Base-by-base conservation (phyloP, 2,329 filamentous ascomycete species). In the Knoxdaviesia proteae region DNA sequence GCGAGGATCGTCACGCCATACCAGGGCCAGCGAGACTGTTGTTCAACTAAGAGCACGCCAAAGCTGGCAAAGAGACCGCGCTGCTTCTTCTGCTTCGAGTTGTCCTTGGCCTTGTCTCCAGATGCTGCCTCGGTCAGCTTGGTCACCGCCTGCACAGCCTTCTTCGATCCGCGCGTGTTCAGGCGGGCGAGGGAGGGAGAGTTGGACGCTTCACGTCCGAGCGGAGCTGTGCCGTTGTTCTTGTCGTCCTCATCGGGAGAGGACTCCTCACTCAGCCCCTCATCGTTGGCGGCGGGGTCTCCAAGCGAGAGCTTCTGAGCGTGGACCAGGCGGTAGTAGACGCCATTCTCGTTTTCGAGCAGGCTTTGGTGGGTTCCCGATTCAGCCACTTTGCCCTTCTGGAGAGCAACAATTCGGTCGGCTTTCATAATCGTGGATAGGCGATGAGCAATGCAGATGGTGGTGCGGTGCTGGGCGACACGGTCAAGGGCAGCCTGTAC, bases 391-490 rank as follows among this genome's bases (percentile, higher is more conserved):
- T 67, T 60, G 2, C 84, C 84, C 50, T 78, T 71, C 40, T 78
- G 68, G 49, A 80, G 58, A 3, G 80, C 74, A 4, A 79, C 58
- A 33, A 80, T 79, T 39, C 72, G 67, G 49, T 80, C 71, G 0
- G 76, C 75, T 39, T 69, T 61, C 45, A 63, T 64, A 42, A 74
- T 69, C 0, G 69, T 74, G 0, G 65, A 64, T 1, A 76, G 57
- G 5, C 68, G 58, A 54, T 76, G 71, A 0, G 76, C 75, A 42
- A 80, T 74, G 6, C 74, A 63, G 32, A 81, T 71, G 0, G 73
- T 79, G 0, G 76, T 80, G 5, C 74, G 61, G 34, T 66, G 63
- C 37, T 61, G 56, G 0, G 70, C 69, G 0, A 74, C 61, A 9
- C 60, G 60, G 38, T 68, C 63, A 3, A 75, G 59, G 0, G 70